These are phyloP conservation scores for Fraxinus angustifolia DNA, from an alignment of 305 asterid species.

Conservation along the genomic window DNA sequence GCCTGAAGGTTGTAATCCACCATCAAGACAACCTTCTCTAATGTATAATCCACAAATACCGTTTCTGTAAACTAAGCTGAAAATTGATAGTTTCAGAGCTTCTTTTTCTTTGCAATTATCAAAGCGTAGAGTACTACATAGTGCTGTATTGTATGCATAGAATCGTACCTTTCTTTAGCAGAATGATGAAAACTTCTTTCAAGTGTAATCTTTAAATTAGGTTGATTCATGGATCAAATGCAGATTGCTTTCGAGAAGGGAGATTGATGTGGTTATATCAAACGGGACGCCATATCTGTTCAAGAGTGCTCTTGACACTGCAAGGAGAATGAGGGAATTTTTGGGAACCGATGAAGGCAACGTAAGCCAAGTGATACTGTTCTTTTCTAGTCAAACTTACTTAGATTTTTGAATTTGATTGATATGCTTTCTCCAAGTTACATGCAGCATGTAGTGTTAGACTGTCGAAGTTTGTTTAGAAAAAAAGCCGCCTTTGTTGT, in stretches of 20 bases:
- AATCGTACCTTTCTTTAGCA: neutral
- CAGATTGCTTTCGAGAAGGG: slow-evolving; percentile 72
- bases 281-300: slow-evolving; percentile 89
- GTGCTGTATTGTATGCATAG: neutral
- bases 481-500: neutral
- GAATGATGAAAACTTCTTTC: neutral
- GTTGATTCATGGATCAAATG: slow-evolving; percentile 7
- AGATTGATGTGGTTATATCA: slow-evolving; percentile 64
- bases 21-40: neutral
- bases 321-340: slow-evolving; percentile 70
- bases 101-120: neutral
- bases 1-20: neutral
- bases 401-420: slow-evolving; percentile 1
- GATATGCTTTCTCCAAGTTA: slow-evolving; percentile 4
- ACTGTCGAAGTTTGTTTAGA: neutral
- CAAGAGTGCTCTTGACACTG: slow-evolving; percentile 69
- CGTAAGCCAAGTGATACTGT: slow-evolving; percentile 37
- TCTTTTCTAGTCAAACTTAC: neutral
- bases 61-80: neutral
- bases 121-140: neutral
- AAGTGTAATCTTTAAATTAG: neutral
- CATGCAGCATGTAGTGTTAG: neutral
- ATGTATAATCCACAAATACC: neutral
- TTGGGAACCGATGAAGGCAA: slow-evolving; percentile 56
- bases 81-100: neutral